A percentile compares a stretch with the other conserved stretches of the same genome.
Evolutionary conservation across 495 filamentous ascomycete genomes (phyloP).

Genomic region (Poronia punctata): DNA sequence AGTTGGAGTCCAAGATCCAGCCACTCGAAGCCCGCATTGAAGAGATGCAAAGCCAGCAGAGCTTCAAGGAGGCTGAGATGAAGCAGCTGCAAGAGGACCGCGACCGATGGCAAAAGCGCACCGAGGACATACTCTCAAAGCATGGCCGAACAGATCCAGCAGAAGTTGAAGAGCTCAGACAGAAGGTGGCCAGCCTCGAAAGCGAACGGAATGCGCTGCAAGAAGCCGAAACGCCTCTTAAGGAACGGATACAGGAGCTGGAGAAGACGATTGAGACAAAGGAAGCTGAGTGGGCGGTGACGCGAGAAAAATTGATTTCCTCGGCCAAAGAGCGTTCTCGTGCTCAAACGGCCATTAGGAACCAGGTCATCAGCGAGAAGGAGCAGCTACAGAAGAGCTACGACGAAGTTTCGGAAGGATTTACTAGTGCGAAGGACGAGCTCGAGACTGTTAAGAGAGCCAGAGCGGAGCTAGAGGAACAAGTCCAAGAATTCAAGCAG

Average conservation of each 20-base stretch:
- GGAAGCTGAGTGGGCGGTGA: constrained; percentile 35
- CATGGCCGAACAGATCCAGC: constrained; percentile 92
- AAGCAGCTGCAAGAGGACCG: constrained; percentile 78
- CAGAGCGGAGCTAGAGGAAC: constrained; percentile 31
- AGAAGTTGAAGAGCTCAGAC: constrained; percentile 80
- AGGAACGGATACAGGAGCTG: constrained; percentile 43
- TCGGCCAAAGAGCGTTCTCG: constrained; percentile 44
- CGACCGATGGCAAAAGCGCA: constrained; percentile 86
- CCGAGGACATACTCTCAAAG: constrained; percentile 89
- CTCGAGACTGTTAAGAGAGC: constrained; percentile 30
- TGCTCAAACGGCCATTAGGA: constrained; percentile 32
- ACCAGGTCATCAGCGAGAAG: constrained; percentile 35
- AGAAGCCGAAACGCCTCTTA: constrained; percentile 50
- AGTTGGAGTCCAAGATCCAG: constrained; percentile 67
- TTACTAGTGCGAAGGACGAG: constrained; percentile 31
- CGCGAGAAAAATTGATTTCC: constrained; percentile 33
- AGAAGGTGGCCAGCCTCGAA: constrained; percentile 52
- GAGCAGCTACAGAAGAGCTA: constrained; percentile 27
- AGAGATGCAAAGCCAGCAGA: constrained; percentile 71
- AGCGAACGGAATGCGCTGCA: constrained; percentile 64
- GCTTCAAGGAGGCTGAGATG: constrained; percentile 77
- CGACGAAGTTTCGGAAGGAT: constrained; percentile 23
- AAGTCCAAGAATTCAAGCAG: constrained; percentile 27
- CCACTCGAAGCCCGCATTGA: constrained; percentile 71
- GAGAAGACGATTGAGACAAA: constrained; percentile 38